Conservation (phyloP, 2,329 filamentous ascomycete species). For the Lachnellula cervina region DNA sequence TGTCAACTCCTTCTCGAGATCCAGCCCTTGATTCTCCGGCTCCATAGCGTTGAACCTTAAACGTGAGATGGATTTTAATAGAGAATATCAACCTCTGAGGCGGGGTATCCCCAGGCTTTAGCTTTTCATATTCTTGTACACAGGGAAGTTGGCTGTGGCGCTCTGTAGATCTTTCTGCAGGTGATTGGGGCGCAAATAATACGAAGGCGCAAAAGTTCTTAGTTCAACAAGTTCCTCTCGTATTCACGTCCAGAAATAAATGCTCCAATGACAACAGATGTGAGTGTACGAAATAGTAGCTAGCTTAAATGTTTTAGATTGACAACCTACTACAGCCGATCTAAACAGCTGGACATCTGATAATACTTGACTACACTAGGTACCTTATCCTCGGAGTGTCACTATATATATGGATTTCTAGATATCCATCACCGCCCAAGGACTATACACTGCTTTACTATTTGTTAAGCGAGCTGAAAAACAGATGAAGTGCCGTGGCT, state of each 20-base stretch:
- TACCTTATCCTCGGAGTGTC: no score
- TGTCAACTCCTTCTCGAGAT: slow-evolving; percentile 89
- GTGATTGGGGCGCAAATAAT: background rate
- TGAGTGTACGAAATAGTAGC: no score
- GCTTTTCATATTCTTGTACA: slow-evolving; percentile 3
- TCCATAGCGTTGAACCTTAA: slow-evolving; percentile 26
- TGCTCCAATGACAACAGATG: no score
- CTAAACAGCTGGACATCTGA: no score
- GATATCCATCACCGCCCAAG: no score
- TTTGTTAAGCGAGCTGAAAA: no score
- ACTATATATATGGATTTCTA: no score
- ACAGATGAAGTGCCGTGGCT: no score
- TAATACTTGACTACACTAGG: no score
- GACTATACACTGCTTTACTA: no score
- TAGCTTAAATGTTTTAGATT: no score
- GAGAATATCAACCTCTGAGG: background rate
- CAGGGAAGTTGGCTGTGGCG: slow-evolving; percentile 15
- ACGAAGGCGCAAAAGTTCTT: background rate
- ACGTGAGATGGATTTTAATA: background rate
- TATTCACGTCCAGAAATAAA: background rate
- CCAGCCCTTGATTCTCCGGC: slow-evolving; percentile 49
- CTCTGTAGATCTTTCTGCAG: background rate
- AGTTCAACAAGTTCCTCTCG: background rate
- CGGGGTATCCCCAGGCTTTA: background rate
- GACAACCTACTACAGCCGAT: no score